Conservation (phyloP, 192 early-diverging fungal species). For the Linnemannia exigua region DNA sequence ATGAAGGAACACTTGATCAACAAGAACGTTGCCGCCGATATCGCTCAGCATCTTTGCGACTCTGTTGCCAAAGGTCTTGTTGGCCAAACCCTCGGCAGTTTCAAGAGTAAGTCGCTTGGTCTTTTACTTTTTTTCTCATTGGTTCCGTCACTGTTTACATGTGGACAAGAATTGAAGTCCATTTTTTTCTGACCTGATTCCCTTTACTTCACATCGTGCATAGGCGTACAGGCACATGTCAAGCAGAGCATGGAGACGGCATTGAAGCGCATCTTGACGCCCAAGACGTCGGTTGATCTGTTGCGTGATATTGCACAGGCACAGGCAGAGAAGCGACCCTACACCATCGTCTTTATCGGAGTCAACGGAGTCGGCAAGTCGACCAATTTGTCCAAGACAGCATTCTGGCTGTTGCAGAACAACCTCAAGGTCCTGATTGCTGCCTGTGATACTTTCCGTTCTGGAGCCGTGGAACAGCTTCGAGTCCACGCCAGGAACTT, state of each 20-base stretch:
- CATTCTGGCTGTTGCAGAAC: constrained; percentile 97
- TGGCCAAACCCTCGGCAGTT: constrained; percentile 81
- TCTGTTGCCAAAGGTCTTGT: constrained; percentile 79
- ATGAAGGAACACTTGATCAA: constrained; percentile 94
- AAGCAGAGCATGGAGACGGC: constrained; percentile 86
- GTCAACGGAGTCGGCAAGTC: constrained; percentile 96
- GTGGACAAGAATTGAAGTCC: not conserved
- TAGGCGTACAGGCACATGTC: constrained; percentile 74
- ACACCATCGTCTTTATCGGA: constrained; percentile 93
- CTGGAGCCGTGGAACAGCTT: constrained; percentile 96
- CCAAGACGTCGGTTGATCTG: constrained; percentile 90
- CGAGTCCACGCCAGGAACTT: constrained; percentile 92
- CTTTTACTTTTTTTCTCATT: not conserved
- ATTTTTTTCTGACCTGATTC: not conserved
- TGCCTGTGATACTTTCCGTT: constrained; percentile 97
- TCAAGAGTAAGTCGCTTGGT: constrained; percentile 72
- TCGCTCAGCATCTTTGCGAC: constrained; percentile 86
- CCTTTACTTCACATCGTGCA: not conserved
- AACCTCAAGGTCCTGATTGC: constrained; percentile 91
- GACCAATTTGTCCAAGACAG: constrained; percentile 95
- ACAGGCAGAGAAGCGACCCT: constrained; percentile 78
- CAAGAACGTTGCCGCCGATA: constrained; percentile 95
- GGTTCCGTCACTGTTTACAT: not conserved
- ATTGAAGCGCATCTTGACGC: constrained; percentile 91
- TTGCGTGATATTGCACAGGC: constrained; percentile 89